Base-by-base conservation (phyloP, 352 stramenopile species). In the Thalassiosira sp. region DNA sequence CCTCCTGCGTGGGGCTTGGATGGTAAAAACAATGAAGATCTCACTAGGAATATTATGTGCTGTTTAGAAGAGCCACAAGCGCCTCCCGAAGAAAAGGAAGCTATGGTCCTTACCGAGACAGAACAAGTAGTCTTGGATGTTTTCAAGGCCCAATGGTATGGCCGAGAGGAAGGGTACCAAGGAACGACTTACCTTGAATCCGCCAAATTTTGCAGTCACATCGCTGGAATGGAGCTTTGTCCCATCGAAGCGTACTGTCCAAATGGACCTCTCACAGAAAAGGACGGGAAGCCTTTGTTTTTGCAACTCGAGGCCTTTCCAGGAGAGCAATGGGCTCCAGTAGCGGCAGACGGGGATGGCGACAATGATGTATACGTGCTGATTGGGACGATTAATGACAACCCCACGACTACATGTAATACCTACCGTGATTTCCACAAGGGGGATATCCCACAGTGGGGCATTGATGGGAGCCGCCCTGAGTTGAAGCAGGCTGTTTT, bases 61-160 rank as follows among this genome's bases (percentile, higher is more conserved):
- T 79, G 70, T 45, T 10, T 73, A 0, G 46, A 66, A 20, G 58
- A 78, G 5, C 43, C 61, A 1, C 13, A 45, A 13, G 6, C n/a
- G 10, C 64, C 3, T 20, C 10, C 40, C 5, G 22, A 49, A 20
- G 46, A 54, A 48, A 1, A 13, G 10, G 16, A 51, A 13, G n/a
- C 20, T 18, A 33, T 3, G 20, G 8, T 25, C 7, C 59, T 51
- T 10, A 57, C 24, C 13, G 28, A 59, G 25, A 15, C 13, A 8
- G 67, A 81, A 54, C 46, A 61, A 51, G 18, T 24, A 3, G 64
- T 60, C 1, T 42, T 68, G 24, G 33, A 79, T 16, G 15, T 37
- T 0, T 79, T 54, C 28, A 25, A 83, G n/a, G 43, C 75, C 22
- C 8, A 72, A 40, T 83, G 67, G 67, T 76, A 59, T 15, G 51